These are phyloP conservation scores for Boletus sp. DNA, from an alignment of 768 basidiomycete genomes.

Conservation along the genomic window DNA sequence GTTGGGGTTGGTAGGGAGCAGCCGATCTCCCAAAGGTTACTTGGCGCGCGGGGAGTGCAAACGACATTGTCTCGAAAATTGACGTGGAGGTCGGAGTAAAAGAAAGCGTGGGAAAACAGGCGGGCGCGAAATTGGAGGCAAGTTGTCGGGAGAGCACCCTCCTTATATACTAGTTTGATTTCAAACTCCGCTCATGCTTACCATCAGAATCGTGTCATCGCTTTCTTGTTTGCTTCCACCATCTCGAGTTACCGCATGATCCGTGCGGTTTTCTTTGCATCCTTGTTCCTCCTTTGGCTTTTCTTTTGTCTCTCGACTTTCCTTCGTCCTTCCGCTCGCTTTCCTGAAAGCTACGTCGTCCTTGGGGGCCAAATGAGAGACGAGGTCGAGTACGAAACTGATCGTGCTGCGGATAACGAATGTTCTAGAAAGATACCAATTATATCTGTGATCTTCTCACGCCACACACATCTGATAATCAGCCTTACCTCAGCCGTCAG, in stretches of 20 bases:
- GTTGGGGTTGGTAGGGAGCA: slow-evolving; percentile 42
- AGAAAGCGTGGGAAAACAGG: slow-evolving; percentile 27
- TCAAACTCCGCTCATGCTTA: slow-evolving; percentile 32
- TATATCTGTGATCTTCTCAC: slow-evolving; percentile 17
- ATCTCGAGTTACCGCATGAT: slow-evolving; percentile 10
- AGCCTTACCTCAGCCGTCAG: neutral
- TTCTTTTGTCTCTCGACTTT: neutral
- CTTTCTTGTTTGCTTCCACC: slow-evolving; percentile 28
- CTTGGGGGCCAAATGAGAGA: neutral
- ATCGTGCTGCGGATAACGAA: slow-evolving; percentile 14
- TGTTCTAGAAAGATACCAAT: slow-evolving; percentile 26
- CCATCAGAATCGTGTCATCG: slow-evolving; percentile 6
- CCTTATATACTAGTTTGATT: slow-evolving; percentile 28
- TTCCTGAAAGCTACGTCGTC: neutral
- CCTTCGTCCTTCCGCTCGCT: neutral
- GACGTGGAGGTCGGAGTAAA: slow-evolving; percentile 19
- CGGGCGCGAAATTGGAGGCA: slow-evolving; percentile 25
- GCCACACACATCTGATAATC: slow-evolving; percentile 2
- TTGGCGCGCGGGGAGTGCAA: slow-evolving; percentile 73
- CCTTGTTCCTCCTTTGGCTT: neutral
- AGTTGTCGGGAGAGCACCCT: slow-evolving; percentile 8
- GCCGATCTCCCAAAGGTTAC: slow-evolving; percentile 72
- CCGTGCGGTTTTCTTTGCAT: slow-evolving; percentile 1
- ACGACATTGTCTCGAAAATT: slow-evolving; percentile 40
- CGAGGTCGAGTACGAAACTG: neutral